Evolutionary conservation across 148 eudicot genomes (phyloP).

Genomic region (Fagopyrum esculentum): DNA sequence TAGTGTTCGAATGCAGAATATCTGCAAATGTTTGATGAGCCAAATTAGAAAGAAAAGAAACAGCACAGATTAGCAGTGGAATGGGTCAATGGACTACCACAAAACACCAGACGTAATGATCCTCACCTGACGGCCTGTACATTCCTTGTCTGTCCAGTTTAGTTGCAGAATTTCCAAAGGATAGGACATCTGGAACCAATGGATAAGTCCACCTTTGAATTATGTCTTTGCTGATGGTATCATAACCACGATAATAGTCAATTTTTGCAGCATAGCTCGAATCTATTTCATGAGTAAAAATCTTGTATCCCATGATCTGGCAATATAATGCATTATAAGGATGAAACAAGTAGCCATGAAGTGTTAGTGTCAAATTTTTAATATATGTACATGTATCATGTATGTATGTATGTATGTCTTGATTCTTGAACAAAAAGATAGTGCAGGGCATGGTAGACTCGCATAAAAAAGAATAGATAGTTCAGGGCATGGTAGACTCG

Average conservation of each 20-base stretch:
- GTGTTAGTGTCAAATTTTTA: not conserved
- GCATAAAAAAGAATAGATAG: not conserved
- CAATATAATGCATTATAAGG: constrained; percentile 9
- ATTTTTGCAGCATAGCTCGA: constrained; percentile 88
- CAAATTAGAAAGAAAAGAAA: not conserved
- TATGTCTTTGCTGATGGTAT: constrained; percentile 87
- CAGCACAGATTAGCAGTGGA: not conserved
- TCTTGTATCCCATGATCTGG: constrained; percentile 97
- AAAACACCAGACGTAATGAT: constrained; percentile 12
- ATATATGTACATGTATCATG: not conserved
- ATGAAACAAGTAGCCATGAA: constrained; percentile 5
- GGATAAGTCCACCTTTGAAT: constrained; percentile 97
- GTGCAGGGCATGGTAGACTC: not conserved
- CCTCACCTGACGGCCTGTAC: constrained; percentile 75
- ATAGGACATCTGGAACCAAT: constrained; percentile 81
- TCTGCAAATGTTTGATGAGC: not conserved
- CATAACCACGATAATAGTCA: constrained; percentile 88
- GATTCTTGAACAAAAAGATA: not conserved
- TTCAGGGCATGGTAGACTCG: not conserved
- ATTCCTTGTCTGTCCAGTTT: constrained; percentile 81
- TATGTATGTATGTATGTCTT: not conserved
- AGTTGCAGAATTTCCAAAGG: constrained; percentile 45
- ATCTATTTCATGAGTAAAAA: constrained; percentile 86
- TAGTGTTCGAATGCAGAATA: not conserved
- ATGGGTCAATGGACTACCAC: not conserved